These are phyloP conservation scores for Pichia sp. DNA, from an alignment of 1,139 yeast genomes.

Conservation along the genomic window DNA sequence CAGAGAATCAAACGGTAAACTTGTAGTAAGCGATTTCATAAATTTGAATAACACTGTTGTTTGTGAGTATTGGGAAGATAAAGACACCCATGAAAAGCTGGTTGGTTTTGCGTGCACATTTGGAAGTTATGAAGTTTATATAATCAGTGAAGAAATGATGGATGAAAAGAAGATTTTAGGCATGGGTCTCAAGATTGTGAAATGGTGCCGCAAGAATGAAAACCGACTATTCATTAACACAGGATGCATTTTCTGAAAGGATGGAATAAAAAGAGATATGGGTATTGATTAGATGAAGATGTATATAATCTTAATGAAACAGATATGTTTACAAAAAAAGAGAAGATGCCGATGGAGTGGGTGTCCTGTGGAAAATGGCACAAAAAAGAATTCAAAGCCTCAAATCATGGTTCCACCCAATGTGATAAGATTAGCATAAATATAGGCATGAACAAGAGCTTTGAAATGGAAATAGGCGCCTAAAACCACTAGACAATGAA, in stretches of 20 bases:
- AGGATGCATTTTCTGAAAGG: background rate
- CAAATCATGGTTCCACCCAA: conserved; percentile 6
- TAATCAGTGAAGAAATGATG: conserved; percentile 39
- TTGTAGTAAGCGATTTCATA: background rate
- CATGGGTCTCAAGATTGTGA: conserved; percentile 43
- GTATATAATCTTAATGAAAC: too few species aligned
- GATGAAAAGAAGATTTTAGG: conserved; percentile 38
- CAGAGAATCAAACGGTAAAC: background rate
- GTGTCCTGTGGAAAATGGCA: background rate
- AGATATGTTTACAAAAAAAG: too few species aligned
- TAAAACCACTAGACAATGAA: conserved; percentile 71
- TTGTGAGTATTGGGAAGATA: conserved; percentile 24
- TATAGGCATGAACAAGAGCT: conserved; percentile 56
- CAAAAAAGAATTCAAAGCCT: background rate
- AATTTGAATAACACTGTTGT: conserved; percentile 2
- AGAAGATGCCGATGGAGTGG: background rate
- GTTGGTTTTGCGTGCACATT: conserved; percentile 33
- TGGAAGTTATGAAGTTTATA: conserved; percentile 46
- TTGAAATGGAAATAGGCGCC: conserved; percentile 74
- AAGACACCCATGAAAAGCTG: conserved; percentile 27
- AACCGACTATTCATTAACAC: conserved; percentile 38
- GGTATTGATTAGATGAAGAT: background rate
- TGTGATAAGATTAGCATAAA: conserved; percentile 33
- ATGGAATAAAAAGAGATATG: background rate
- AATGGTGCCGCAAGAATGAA: conserved; percentile 52